Conservation (phyloP, 1,284 basidiomycete genomes). For the Leccinum pachyderme region DNA sequence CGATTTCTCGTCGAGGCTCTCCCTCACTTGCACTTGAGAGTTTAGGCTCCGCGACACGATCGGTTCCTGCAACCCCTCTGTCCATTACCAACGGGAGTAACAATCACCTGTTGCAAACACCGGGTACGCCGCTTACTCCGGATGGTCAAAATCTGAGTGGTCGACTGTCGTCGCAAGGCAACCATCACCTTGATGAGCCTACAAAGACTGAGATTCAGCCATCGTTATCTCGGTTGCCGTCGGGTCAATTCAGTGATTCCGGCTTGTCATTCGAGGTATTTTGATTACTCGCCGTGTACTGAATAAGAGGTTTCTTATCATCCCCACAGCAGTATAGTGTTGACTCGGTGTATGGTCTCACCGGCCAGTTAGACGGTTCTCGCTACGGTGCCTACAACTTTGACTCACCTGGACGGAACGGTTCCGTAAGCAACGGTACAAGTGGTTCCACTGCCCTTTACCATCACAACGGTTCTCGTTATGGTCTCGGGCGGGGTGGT, state of each 20-base stretch:
- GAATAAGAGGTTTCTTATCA: slow-evolving; percentile 11
- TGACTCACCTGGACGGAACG: slow-evolving; percentile 45
- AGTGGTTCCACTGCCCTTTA: slow-evolving; percentile 80
- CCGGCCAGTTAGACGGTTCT: slow-evolving; percentile 48
- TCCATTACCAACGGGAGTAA: slow-evolving; percentile 46
- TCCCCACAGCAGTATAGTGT: slow-evolving; percentile 49
- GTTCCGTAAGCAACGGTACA: slow-evolving; percentile 44
- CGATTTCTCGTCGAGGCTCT: slow-evolving; percentile 67
- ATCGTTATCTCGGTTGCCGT: slow-evolving; percentile 63
- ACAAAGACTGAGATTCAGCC: slow-evolving; percentile 60
- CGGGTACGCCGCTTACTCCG: slow-evolving; percentile 65
- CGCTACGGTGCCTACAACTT: slow-evolving; percentile 67
- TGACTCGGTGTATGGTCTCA: slow-evolving; percentile 59
- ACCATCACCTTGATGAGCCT: slow-evolving; percentile 48
- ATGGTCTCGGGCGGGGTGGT: slow-evolving; percentile 58
- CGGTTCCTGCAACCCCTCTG: slow-evolving; percentile 74
- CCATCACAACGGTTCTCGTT: slow-evolving; percentile 74
- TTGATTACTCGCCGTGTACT: slow-evolving; percentile 1
- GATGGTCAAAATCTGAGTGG: slow-evolving; percentile 59
- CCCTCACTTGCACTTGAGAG: slow-evolving; percentile 62
- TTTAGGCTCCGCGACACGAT: slow-evolving; percentile 62
- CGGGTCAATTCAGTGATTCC: slow-evolving; percentile 56
- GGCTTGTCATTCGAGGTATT: slow-evolving; percentile 58
- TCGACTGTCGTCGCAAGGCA: slow-evolving; percentile 55
- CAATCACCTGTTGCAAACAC: slow-evolving; percentile 58